These are phyloP conservation scores for Venturia pyrina DNA, from an alignment of 2,329 filamentous ascomycete species.

Conservation along the genomic window DNA sequence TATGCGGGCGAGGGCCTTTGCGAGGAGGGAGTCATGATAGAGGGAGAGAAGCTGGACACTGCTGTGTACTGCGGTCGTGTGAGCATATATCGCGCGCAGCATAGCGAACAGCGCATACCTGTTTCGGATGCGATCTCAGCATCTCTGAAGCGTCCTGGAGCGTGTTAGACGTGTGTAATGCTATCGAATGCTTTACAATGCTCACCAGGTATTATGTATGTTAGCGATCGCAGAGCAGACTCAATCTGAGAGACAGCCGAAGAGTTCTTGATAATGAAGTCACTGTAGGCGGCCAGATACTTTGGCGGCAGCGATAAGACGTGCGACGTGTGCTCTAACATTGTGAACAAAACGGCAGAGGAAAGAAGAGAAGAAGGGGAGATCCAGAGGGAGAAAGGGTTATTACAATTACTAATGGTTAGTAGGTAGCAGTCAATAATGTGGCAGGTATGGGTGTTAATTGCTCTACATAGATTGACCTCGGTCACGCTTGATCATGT, in stretches of 20 bases:
- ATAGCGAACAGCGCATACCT: slow-evolving; percentile 33
- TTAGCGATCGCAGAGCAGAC: slow-evolving; percentile 80
- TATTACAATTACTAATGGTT: background rate
- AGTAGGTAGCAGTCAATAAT: too few relatives aligned
- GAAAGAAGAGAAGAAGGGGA: background rate
- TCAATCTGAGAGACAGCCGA: slow-evolving; percentile 92
- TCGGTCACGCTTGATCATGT: background rate
- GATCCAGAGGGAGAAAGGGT: background rate
- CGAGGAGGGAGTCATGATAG: slow-evolving; percentile 83
- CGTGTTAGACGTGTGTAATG: background rate
- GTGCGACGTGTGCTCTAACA: background rate
- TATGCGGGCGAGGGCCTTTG: slow-evolving; percentile 50
- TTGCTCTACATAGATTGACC: background rate
- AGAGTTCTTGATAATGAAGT: slow-evolving; percentile 92
- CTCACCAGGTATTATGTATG: slow-evolving; percentile 84
- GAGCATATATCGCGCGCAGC: slow-evolving; percentile 17
- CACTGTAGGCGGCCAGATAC: slow-evolving; percentile 65
- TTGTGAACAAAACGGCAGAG: background rate
- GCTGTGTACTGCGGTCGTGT: slow-evolving; percentile 53
- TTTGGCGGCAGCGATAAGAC: slow-evolving; percentile 37
- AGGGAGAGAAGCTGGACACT: slow-evolving; percentile 81
- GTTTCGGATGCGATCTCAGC: slow-evolving; percentile 93
- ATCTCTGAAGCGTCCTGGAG: slow-evolving; percentile 67
- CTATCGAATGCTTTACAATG: slow-evolving; percentile 12
- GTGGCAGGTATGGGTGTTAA: background rate